phyloP scores from a whole-genome alignment of 495 filamentous ascomycete genomes.

The Lophiotrema nucula region DNA sequence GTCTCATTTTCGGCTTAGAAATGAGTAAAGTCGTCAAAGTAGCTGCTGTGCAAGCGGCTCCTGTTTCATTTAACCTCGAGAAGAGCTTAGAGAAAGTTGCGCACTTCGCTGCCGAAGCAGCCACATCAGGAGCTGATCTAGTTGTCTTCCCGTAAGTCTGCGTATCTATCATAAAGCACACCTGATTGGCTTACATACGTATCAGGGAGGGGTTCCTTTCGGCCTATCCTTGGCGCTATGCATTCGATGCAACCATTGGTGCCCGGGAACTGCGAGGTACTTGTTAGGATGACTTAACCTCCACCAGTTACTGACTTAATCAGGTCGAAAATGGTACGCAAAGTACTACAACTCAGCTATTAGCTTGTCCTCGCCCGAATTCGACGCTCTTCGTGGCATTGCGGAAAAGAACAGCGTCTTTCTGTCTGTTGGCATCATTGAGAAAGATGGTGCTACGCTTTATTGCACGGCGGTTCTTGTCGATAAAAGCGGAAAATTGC shows the following conservation, averaged over 20 bases:
- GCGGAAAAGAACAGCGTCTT: slow-evolving; percentile 41
- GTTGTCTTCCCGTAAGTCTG: slow-evolving; percentile 17
- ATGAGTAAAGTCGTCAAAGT: slow-evolving; percentile 34
- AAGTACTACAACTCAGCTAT: slow-evolving; percentile 45
- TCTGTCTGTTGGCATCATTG: slow-evolving; percentile 45
- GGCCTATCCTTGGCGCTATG: slow-evolving; percentile 47
- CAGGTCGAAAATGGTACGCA: slow-evolving; percentile 46
- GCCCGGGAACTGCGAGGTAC: slow-evolving; percentile 44
- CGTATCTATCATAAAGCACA: background rate
- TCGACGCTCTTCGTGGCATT: slow-evolving; percentile 38
- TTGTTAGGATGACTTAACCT: background rate
- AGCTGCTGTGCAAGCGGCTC: slow-evolving; percentile 23
- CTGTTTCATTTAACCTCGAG: slow-evolving; percentile 15
- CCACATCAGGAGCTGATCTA: slow-evolving; percentile 9
- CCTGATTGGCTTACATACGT: background rate
- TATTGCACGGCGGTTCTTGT: slow-evolving; percentile 45
- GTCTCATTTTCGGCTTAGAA: slow-evolving; percentile 6
- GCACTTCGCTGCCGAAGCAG: slow-evolving; percentile 5
- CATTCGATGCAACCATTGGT: slow-evolving; percentile 47
- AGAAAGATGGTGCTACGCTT: slow-evolving; percentile 46
- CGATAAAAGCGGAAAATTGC: slow-evolving; percentile 39
- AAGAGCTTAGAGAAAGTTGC: slow-evolving; percentile 19
- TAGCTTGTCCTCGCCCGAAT: slow-evolving; percentile 41
- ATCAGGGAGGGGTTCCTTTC: slow-evolving; percentile 43
- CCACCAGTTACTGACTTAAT: background rate